A percentile compares a stretch with the other conserved stretches of the same genome.
Evolutionary conservation across 805 yeast genomes (phyloP).

Genomic region (Hanseniaspora occidentalis): DNA sequence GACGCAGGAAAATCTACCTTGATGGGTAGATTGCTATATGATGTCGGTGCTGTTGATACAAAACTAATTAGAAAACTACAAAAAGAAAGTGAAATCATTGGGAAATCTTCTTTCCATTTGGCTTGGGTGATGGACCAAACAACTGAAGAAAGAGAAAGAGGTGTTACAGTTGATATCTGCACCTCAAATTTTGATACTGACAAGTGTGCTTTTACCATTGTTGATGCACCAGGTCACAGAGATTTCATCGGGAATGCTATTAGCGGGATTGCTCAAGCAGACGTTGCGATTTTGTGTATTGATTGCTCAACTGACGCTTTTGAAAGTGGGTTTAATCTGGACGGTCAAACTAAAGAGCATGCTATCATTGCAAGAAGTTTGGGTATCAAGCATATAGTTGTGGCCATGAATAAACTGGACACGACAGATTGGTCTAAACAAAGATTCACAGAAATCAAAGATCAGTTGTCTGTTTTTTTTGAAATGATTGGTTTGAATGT

Average conservation of each 20-base stretch:
- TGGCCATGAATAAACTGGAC: constrained; percentile 96
- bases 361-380: constrained; percentile 92
- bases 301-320: constrained; percentile 98
- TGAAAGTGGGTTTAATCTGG: constrained; percentile 96
- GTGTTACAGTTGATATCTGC: constrained; percentile 98
- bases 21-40: constrained; percentile 89
- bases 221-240: constrained; percentile 99
- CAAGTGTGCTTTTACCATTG: constrained; percentile 75
- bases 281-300: constrained; percentile 89
- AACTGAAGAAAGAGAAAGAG: constrained; percentile 95
- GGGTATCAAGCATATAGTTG: constrained; percentile 83
- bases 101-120: constrained; percentile 97
- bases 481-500: constrained; percentile 68
- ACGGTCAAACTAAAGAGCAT: constrained; percentile 98
- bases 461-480: constrained; percentile 64
- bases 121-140: constrained; percentile 99
- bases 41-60: constrained; percentile 94
- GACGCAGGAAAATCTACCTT: constrained; percentile 98
- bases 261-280: constrained; percentile 99
- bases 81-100: constrained; percentile 95
- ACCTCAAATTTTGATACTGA: constrained; percentile 93
- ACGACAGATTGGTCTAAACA: constrained; percentile 88
- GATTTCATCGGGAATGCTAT: constrained; percentile 97
- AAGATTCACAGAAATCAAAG: constrained; percentile 82
- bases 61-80: constrained; percentile 94